Conservation (phyloP, 305 asterid genomes). For the Solanum hybrid region DNA sequence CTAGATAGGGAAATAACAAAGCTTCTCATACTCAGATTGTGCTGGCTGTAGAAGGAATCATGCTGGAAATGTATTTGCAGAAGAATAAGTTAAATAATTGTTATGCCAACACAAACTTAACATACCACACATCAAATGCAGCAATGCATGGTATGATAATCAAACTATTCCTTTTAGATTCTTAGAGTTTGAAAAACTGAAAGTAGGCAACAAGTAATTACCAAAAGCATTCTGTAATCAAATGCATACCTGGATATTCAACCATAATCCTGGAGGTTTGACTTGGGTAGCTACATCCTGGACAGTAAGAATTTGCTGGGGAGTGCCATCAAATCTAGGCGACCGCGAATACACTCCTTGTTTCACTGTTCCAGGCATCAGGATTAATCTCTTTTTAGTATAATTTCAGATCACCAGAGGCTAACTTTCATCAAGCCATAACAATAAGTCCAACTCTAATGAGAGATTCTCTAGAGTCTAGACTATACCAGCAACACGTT, state of each 20-base stretch:
- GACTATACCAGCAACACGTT: not conserved
- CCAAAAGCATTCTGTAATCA: not conserved
- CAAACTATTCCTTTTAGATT: not conserved
- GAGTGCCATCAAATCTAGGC: conserved; percentile 33
- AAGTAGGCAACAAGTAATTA: not conserved
- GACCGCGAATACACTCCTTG: conserved; percentile 54
- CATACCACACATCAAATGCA: not conserved
- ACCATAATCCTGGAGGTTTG: conserved; percentile 50
- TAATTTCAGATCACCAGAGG: not conserved
- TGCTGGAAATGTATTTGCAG: conserved; percentile 34
- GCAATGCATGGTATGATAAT: not conserved
- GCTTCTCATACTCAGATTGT: conserved; percentile 60
- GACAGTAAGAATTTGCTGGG: conserved; percentile 30
- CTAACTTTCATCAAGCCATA: not conserved
- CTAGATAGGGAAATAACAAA: conserved; percentile 39
- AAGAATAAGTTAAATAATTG: conserved; percentile 5
- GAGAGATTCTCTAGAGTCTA: conserved; percentile 2
- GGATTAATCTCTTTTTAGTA: not conserved
- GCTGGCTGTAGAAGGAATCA: conserved; percentile 57
- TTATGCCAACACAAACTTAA: not conserved
- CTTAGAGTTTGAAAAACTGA: not conserved
- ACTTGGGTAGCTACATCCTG: conserved; percentile 18
- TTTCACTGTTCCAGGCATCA: conserved; percentile 39
- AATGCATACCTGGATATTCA: conserved; percentile 55
- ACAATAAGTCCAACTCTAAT: not conserved